Conservation (phyloP, 1,284 basidiomycete species). For the Rhodotorula sp. region DNA sequence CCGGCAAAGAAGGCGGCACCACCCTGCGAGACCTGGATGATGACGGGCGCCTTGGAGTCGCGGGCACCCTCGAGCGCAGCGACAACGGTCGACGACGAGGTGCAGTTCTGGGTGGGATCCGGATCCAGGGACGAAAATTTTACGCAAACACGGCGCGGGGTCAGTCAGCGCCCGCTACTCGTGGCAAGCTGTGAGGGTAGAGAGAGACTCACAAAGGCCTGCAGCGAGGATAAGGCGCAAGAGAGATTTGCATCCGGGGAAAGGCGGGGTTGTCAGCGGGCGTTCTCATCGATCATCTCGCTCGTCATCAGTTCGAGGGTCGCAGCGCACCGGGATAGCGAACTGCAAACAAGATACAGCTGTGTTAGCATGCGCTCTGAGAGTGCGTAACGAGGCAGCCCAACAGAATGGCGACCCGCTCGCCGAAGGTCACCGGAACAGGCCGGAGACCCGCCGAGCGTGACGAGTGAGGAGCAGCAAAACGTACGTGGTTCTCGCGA, state of each 20-base stretch:
- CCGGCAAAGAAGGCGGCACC: slow-evolving; percentile 96
- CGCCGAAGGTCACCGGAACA: too few relatives aligned
- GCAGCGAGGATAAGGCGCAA: neutral
- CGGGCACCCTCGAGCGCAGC: slow-evolving; percentile 83
- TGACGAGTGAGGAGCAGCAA: neutral
- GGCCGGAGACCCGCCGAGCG: too few relatives aligned
- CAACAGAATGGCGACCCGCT: too few relatives aligned
- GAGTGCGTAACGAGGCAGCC: neutral
- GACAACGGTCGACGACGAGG: slow-evolving; percentile 79
- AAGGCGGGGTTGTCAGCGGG: slow-evolving; percentile 9
- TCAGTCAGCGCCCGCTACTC: neutral
- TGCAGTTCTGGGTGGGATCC: slow-evolving; percentile 41
- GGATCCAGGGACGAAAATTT: neutral
- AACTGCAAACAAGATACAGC: slow-evolving; percentile 19
- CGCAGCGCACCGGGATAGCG: slow-evolving; percentile 35
- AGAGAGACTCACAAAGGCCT: slow-evolving; percentile 32
- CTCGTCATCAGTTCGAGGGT: neutral
- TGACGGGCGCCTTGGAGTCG: slow-evolving; percentile 94
- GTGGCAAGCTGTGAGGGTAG: too few relatives aligned
- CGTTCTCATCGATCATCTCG: slow-evolving; percentile 8
- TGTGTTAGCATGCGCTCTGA: neutral
- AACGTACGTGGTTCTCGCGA: slow-evolving; percentile 70
- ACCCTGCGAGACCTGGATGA: slow-evolving; percentile 96
- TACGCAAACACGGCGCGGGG: neutral
- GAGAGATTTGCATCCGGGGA: neutral